Evolutionary conservation across 2,329 filamentous ascomycete genomes (phyloP).

Genomic region (Teratosphaeria zuluensis): DNA sequence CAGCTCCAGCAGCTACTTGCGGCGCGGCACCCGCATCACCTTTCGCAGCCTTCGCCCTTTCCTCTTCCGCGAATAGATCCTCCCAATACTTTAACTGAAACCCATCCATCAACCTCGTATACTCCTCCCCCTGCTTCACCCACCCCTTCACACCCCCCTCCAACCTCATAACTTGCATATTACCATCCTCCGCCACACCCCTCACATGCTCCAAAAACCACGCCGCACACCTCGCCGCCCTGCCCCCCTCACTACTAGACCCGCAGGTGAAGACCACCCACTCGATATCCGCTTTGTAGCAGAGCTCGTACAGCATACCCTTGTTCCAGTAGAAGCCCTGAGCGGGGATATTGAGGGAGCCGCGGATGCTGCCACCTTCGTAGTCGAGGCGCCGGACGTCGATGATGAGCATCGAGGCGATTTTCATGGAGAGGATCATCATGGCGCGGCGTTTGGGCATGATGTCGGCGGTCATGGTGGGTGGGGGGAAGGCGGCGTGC

Average conservation of each 20-base stretch:
- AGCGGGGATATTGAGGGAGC: constrained; percentile 40
- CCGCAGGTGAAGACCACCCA: constrained; percentile 40
- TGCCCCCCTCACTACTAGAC: constrained; percentile 17
- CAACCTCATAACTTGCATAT: constrained; percentile 33
- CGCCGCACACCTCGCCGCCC: constrained; percentile 26
- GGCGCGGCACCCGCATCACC: background rate
- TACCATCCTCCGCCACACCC: constrained; percentile 24
- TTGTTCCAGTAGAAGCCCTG: constrained; percentile 39
- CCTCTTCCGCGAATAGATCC: constrained; percentile 25
- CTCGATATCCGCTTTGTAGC: constrained; percentile 35
- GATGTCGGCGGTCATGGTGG: constrained; percentile 27
- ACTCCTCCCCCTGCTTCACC: constrained; percentile 32
- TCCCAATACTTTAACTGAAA: constrained; percentile 33
- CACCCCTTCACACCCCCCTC: constrained; percentile 37
- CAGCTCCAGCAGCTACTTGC: background rate
- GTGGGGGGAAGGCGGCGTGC: constrained; percentile 34
- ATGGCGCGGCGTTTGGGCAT: constrained; percentile 30
- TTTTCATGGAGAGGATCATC: constrained; percentile 24
- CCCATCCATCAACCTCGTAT: constrained; percentile 31
- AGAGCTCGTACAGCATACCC: constrained; percentile 34
- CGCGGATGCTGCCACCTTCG: constrained; percentile 35
- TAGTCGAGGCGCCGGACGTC: constrained; percentile 40
- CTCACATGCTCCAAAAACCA: constrained; percentile 29
- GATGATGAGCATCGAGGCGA: constrained; percentile 32
- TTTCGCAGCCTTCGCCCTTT: constrained; percentile 9